These are phyloP conservation scores for Arthroderma sp. DNA, from an alignment of 2,329 filamentous ascomycete species.

Conservation along the genomic window DNA sequence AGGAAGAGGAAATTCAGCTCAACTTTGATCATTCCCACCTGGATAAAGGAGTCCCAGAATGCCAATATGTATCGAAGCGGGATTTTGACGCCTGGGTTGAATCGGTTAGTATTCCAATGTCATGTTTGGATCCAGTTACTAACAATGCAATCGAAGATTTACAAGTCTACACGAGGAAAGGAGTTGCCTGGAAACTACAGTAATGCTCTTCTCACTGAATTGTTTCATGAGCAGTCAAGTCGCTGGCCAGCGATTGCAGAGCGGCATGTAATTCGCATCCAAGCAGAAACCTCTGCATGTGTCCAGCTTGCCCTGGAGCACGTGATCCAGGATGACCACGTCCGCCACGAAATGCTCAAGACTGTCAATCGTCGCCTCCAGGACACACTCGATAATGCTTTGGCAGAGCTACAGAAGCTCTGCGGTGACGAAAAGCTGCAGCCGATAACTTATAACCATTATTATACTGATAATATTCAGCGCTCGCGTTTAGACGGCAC, in stretches of 20 bases:
- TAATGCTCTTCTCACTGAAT: slow-evolving; percentile 13
- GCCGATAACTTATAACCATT: slow-evolving; percentile 21
- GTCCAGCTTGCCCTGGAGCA: slow-evolving; percentile 6
- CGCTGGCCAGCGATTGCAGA: slow-evolving; percentile 14
- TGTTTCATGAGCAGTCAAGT: slow-evolving; percentile 19
- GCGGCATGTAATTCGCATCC: slow-evolving; percentile 9
- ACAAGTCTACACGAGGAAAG: slow-evolving; percentile 14
- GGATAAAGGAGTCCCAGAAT: too few relatives aligned
- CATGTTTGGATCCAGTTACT: neutral
- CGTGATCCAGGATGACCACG: slow-evolving; percentile 3
- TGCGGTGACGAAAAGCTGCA: slow-evolving; percentile 13
- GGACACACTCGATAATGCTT: slow-evolving; percentile 5
- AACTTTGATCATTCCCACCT: too few relatives aligned
- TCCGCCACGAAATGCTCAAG: slow-evolving; percentile 1
- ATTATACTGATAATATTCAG: slow-evolving; percentile 23
- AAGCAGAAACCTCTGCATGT: slow-evolving; percentile 7
- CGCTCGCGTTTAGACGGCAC: slow-evolving; percentile 9
- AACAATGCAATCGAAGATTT: slow-evolving; percentile 12
- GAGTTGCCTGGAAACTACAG: slow-evolving; percentile 21
- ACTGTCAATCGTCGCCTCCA: slow-evolving; percentile 2
- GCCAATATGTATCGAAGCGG: too few relatives aligned
- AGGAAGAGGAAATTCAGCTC: too few relatives aligned
- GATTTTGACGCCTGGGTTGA: too few relatives aligned
- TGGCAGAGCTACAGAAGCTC: slow-evolving; percentile 9
- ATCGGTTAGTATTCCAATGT: too few relatives aligned